Base-by-base conservation (phyloP, 306 rosid genomes). In the Casuarina cunninghamiana region DNA sequence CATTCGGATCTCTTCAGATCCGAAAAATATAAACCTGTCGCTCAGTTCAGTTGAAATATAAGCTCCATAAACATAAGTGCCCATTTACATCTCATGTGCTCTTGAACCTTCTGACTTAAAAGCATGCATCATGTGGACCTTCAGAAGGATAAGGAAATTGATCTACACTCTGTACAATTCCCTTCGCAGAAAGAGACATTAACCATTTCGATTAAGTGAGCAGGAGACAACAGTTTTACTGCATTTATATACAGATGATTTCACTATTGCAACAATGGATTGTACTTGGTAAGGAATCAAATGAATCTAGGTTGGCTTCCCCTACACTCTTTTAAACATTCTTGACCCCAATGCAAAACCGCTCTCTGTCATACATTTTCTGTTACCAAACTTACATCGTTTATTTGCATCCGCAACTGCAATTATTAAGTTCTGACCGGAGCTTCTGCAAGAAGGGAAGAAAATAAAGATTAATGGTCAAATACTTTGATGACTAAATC, bases 341-440 rank as follows among this genome's bases (percentile, higher is more conserved):
- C 63, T 73, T 35, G 10, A 49, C 39, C 63, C 83, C 54, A 35
- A 54, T 77, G 69, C 13, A 57, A 72, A 74, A 39, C 66, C 77
- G 32, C 32, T 48, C 63, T 62, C 46, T n/a, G 73, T 67, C 74
- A 49, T 58, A 38, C 51, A 16, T 32, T 51, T 74, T 48, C 10
- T 9, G 61, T 51, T 43, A 41, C 66, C 63, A 51, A 53, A 46
- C 53, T 68, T 84, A 86, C 2, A 77, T 46, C 46, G 78, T 74
- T 74, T 72, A 54, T 71, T 88, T 91, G 88, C 96, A 91, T 77
- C 98, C 97, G 65, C 98, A 95, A 26, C 79, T 89, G 84, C 98
- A 95, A 79, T 50, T 75, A 63, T 92, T 93, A 60, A 89, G 92
- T 50, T 95, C 98, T 13, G 53, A 86, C 77, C 88, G 91, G 65